Base-by-base conservation (phyloP, 371 early-diverging fungal species). In the Mortierella sp. region DNA sequence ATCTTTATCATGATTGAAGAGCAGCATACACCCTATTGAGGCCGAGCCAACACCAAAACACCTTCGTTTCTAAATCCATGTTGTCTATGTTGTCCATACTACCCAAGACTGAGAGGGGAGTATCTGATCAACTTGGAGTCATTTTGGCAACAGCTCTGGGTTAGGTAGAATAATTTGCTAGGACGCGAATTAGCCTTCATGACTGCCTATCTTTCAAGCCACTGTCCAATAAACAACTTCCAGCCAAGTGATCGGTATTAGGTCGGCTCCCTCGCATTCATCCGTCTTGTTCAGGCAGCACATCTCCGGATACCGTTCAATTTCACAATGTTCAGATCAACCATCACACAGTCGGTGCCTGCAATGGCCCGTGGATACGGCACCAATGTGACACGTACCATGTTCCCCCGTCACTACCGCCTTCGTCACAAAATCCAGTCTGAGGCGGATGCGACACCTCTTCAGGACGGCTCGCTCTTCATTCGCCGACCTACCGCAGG, bases 351-450 rank as follows among this genome's bases (percentile, higher is more conserved):
- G 66, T 56, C 60, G 14, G 48, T 56, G 52, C 71, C 70, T 53
- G 65, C 69, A 61, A 60, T 68, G 52, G 65, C 72, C 44, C 77
- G 77, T 44, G 64, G 68, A 30, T 72, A 72, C 21, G 77, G 61
- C 30, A 77, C 77, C 77, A 64, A 50, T 2, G 37, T 77, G 44
- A 77, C 77, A 25, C 77, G 77, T 59, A 72, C 77, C 44, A 28
- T 77, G 65, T 77, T 77, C 66, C 77, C 77, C 37, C 77, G 77
- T 44, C 72, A 72, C 43, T 72, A 77, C 66, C 72, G 77, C 23
- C 77, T 72, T 50, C 77, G 77, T 44, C 66, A 60, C 63, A 77
- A 77, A 46, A 29, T 72, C 56, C 52, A 64, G 28, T 62, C 43
- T 46, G 68, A 77, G 28, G 45, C 61, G 30, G 69, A 77, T 37